A percentile compares a stretch with the other conserved stretches of the same genome.
These are phyloP conservation scores for Luffa acutangula DNA, from an alignment of 306 rosid species.

Conservation along the genomic window DNA sequence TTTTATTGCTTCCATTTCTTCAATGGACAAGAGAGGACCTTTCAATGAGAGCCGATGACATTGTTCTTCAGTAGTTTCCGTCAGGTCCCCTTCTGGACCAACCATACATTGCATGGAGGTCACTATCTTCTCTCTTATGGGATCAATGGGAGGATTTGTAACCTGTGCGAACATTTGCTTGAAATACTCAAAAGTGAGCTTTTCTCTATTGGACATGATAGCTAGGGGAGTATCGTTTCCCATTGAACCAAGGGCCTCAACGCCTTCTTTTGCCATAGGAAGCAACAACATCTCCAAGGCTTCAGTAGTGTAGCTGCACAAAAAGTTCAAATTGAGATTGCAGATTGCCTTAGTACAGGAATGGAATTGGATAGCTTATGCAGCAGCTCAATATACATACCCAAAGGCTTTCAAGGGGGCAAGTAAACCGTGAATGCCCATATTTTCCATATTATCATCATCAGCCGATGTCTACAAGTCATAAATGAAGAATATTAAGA, in stretches of 20 bases:
- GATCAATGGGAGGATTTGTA: slow-evolving; percentile 97
- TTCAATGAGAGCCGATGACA: slow-evolving; percentile 87
- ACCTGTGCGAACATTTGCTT: slow-evolving; percentile 99
- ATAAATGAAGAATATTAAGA: slow-evolving; percentile 12
- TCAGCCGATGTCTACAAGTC: slow-evolving; percentile 40
- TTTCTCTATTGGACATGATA: slow-evolving; percentile 88
- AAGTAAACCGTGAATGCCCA: slow-evolving; percentile 75
- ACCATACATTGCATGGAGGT: slow-evolving; percentile 95
- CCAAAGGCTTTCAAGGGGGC: slow-evolving; percentile 92
- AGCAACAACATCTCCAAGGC: slow-evolving; percentile 89
- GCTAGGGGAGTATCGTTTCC: slow-evolving; percentile 94
- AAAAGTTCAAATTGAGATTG: slow-evolving; percentile 2
- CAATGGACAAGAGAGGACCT: slow-evolving; percentile 66
- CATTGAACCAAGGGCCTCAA: slow-evolving; percentile 98
- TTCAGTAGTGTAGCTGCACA: slow-evolving; percentile 74
- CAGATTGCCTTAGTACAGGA: slow-evolving; percentile 5
- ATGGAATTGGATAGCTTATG: not conserved
- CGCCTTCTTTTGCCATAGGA: slow-evolving; percentile 99
- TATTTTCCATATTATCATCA: slow-evolving; percentile 56
- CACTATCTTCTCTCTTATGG: slow-evolving; percentile 93
- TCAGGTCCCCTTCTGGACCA: slow-evolving; percentile 97
- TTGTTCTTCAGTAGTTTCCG: slow-evolving; percentile 85
- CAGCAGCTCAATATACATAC: slow-evolving; percentile 26
- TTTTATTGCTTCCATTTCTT: slow-evolving; percentile 78
- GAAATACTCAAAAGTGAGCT: slow-evolving; percentile 89